Percentiles rank a stretch among this genome's conserved stretches.
These are phyloP conservation scores for Echites panduratus DNA, from an alignment of 257 asterid genomes.

Conservation along the genomic window DNA sequence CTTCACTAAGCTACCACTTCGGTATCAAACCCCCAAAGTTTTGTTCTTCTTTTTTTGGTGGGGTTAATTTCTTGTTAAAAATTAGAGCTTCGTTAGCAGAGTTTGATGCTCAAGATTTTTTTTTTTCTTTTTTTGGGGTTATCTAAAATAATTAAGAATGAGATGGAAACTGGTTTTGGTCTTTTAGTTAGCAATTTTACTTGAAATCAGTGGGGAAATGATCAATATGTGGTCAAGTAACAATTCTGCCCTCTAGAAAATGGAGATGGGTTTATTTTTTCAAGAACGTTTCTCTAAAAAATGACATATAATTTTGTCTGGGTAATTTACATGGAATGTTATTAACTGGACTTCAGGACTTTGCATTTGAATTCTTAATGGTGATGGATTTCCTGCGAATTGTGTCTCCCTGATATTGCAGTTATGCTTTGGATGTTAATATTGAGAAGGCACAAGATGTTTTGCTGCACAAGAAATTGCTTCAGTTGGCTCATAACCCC, in stretches of 20 bases:
- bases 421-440: constrained; percentile 86
- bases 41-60: not conserved
- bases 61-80: not conserved
- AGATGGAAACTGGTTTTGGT: not conserved
- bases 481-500: constrained; percentile 68
- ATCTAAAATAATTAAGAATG: not conserved
- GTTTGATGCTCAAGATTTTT: not conserved
- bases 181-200: not conserved
- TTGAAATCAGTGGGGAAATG: not conserved
- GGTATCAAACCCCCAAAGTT: constrained; percentile 32
- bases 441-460: constrained; percentile 84
- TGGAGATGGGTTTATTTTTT: not conserved
- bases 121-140: not conserved
- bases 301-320: not conserved
- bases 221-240: not conserved
- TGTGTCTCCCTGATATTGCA: constrained; percentile 23
- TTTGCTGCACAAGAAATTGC: constrained; percentile 72
- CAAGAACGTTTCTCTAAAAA: not conserved
- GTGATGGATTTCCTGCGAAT: not conserved
- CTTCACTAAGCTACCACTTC: constrained; percentile 57
- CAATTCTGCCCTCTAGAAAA: not conserved
- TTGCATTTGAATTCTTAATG: constrained; percentile 15
- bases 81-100: not conserved
- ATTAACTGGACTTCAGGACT: not conserved
- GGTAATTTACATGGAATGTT: not conserved